Conservation (phyloP, 225 moss, liverwort and hornwort genomes). For the Marchantia paleacea region DNA sequence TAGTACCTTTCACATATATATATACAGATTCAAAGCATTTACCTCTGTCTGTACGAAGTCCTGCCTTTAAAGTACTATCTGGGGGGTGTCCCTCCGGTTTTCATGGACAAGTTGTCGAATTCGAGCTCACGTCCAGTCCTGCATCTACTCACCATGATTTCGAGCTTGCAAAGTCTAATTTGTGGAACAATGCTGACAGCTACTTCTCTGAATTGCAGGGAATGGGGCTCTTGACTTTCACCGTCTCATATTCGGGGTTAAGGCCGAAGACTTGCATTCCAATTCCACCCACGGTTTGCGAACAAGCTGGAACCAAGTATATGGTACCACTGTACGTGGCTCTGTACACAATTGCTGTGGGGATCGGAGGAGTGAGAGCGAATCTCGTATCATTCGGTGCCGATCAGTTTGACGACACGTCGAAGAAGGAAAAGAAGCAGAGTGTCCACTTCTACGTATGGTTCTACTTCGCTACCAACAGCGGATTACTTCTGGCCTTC, state of each 20-base stretch:
- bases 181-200: background rate
- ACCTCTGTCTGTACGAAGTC: too few species aligned
- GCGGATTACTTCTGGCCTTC: conserved; percentile 47
- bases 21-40: too few species aligned
- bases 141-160: too few species aligned
- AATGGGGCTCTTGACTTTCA: conserved; percentile 21
- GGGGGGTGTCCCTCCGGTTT: too few species aligned
- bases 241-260: background rate
- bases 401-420: conserved; percentile 69
- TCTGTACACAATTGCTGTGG: conserved; percentile 59
- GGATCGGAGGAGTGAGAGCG: conserved; percentile 54
- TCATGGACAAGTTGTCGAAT: too few species aligned
- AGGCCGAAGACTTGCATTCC: conserved; percentile 42
- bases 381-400: conserved; percentile 54
- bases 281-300: conserved; percentile 36
- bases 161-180: too few species aligned
- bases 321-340: conserved; percentile 46
- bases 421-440: conserved; percentile 49
- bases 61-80: too few species aligned
- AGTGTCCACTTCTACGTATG: conserved; percentile 53
- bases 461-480: conserved; percentile 52
- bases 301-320: conserved; percentile 42
- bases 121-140: too few species aligned
- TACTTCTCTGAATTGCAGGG: conserved; percentile 22
- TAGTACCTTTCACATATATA: too few species aligned